These are phyloP conservation scores for Musa acuminata DNA, from an alignment of 176 grass and related monocot species.

Conservation along the genomic window DNA sequence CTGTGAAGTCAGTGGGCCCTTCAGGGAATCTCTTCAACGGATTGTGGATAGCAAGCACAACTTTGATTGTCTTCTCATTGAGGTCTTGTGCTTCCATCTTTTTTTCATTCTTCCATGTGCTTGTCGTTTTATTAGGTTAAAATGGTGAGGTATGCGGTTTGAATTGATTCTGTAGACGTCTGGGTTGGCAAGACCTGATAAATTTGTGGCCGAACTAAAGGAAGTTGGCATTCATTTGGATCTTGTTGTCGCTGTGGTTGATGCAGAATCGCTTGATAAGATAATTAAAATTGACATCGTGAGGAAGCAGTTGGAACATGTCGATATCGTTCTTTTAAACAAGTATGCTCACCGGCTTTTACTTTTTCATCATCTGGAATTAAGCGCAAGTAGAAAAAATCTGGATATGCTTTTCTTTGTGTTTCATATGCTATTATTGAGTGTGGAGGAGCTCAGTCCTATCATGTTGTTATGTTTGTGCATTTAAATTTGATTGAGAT, in stretches of 20 bases:
- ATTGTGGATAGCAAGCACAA: constrained; percentile 23
- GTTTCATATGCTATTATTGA: background rate
- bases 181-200: constrained; percentile 15
- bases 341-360: background rate
- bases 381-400: background rate
- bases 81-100: background rate
- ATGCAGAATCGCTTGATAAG: constrained; percentile 16
- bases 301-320: constrained; percentile 15
- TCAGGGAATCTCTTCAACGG: constrained; percentile 14
- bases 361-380: background rate
- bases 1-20: constrained; percentile 8
- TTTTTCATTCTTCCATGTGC: background rate
- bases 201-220: constrained; percentile 21
- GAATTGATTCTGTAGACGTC: constrained; percentile 18
- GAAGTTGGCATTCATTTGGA: constrained; percentile 18
- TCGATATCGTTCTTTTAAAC: constrained; percentile 15
- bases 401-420: background rate
- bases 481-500: no score
- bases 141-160: background rate
- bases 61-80: constrained; percentile 17
- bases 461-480: background rate
- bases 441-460: no score
- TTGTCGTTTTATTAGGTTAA: background rate
- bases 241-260: constrained; percentile 21
- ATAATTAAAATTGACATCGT: constrained; percentile 14